These are phyloP conservation scores for Tetrahymena borealis DNA, from an alignment of 73 alveolate species.

Conservation along the genomic window DNA sequence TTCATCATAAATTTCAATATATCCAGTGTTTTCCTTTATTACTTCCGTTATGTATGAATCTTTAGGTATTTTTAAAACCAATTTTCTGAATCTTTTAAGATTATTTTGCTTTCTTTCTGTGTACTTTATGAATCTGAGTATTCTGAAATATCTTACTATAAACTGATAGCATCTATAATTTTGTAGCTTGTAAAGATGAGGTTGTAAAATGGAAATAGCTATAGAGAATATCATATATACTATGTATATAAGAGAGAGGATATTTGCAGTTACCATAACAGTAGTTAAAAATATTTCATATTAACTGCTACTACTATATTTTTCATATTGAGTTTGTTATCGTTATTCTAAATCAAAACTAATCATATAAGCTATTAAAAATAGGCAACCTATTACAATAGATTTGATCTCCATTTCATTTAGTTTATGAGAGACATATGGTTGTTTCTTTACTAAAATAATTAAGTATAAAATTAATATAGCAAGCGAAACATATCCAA, in stretches of 20 bases:
- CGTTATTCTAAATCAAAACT: background rate
- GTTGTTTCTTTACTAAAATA: background rate
- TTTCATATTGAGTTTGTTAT: too few species aligned
- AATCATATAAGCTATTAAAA: background rate
- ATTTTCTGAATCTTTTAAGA: background rate
- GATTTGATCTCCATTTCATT: background rate
- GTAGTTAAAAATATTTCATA: background rate
- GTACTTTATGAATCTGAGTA: background rate
- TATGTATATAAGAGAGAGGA: background rate
- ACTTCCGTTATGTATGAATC: background rate
- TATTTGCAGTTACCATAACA: background rate
- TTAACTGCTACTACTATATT: background rate
- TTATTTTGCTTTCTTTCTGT: background rate
- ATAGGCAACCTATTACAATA: background rate
- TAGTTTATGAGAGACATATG: background rate
- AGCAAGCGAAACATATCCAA: background rate
- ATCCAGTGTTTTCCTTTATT: too few species aligned
- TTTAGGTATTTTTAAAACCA: background rate
- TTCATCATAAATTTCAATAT: too few species aligned
- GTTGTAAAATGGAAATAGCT: background rate
- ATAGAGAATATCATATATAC: background rate
- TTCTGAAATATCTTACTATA: background rate
- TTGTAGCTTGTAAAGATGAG: background rate
- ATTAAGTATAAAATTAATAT: background rate
- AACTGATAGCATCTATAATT: background rate